A percentile compares a stretch with the other conserved stretches of the same genome.
These are phyloP conservation scores for Phytophthora multivora DNA, from an alignment of 352 stramenopile genomes.

Conservation along the genomic window DNA sequence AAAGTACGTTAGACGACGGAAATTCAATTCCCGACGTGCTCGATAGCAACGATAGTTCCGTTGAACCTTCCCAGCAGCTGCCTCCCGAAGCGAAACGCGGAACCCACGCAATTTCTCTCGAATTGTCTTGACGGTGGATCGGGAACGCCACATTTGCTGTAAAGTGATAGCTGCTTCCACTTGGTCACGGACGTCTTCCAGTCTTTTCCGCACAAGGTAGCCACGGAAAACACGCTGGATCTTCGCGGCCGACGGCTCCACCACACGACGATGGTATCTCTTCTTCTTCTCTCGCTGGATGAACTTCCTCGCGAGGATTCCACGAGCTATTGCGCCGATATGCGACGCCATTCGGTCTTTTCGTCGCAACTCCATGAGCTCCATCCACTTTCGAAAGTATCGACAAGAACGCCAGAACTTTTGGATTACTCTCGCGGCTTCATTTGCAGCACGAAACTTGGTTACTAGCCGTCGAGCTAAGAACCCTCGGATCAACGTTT, in stretches of 20 bases:
- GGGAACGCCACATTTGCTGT: constrained; percentile 74
- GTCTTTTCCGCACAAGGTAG: constrained; percentile 52
- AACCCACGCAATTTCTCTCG: constrained; percentile 47
- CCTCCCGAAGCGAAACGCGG: constrained; percentile 42
- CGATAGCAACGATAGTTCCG: constrained; percentile 64
- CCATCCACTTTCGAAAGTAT: constrained; percentile 56
- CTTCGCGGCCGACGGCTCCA: constrained; percentile 46
- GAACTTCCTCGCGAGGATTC: constrained; percentile 66
- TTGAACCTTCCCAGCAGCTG: constrained; percentile 55
- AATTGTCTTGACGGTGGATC: constrained; percentile 50
- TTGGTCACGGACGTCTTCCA: constrained; percentile 60
- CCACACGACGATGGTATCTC: constrained; percentile 42
- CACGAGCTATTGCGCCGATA: constrained; percentile 67
- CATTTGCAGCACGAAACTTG: constrained; percentile 31
- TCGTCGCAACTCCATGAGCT: constrained; percentile 50
- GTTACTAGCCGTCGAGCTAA: constrained; percentile 47
- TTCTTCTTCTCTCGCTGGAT: constrained; percentile 52
- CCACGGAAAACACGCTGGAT: constrained; percentile 82
- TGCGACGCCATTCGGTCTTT: constrained; percentile 61
- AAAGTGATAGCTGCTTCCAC: constrained; percentile 75
- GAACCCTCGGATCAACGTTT: constrained; percentile 57
- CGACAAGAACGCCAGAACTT: constrained; percentile 51
- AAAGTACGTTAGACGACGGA: constrained; percentile 42
- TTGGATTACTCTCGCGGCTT: constrained; percentile 53
- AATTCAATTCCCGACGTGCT: constrained; percentile 48